These are phyloP conservation scores for Cruciata laevipes DNA, from an alignment of 257 asterid genomes.

Conservation along the genomic window DNA sequence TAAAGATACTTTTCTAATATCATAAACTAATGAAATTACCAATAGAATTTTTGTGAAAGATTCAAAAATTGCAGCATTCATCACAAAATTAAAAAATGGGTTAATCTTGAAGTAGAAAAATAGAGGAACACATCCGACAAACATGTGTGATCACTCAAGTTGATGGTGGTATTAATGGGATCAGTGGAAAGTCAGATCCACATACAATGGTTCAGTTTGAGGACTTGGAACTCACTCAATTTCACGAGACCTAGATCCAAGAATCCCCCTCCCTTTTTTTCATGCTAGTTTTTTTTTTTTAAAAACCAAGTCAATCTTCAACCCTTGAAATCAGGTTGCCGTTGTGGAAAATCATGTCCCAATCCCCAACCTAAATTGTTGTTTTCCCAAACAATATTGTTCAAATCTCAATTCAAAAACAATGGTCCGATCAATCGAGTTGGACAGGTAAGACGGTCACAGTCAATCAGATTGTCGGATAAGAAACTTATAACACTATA, in stretches of 20 bases:
- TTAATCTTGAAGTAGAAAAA: too few relatives aligned
- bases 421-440: too few relatives aligned
- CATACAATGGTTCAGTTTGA: background rate
- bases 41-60: too few relatives aligned
- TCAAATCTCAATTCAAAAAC: background rate
- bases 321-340: slow-evolving; percentile 41
- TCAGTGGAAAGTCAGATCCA: background rate
- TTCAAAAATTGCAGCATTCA: too few relatives aligned
- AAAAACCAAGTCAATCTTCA: slow-evolving; percentile 32
- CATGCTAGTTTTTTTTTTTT: background rate
- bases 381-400: background rate
- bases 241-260: slow-evolving; percentile 42
- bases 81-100: too few relatives aligned
- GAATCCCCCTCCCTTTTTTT: slow-evolving; percentile 15
- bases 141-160: background rate
- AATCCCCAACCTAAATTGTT: background rate
- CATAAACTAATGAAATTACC: too few relatives aligned
- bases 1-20: too few relatives aligned
- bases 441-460: background rate
- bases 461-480: background rate
- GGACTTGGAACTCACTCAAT: background rate
- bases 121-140: too few relatives aligned
- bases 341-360: slow-evolving; percentile 24
- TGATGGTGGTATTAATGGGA: background rate
- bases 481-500: background rate